Evolutionary conservation across 2,329 filamentous ascomycete species (phyloP), one percentile per base, ranked within the genome.

Genomic region (Aureobasidium sp.): DNA sequence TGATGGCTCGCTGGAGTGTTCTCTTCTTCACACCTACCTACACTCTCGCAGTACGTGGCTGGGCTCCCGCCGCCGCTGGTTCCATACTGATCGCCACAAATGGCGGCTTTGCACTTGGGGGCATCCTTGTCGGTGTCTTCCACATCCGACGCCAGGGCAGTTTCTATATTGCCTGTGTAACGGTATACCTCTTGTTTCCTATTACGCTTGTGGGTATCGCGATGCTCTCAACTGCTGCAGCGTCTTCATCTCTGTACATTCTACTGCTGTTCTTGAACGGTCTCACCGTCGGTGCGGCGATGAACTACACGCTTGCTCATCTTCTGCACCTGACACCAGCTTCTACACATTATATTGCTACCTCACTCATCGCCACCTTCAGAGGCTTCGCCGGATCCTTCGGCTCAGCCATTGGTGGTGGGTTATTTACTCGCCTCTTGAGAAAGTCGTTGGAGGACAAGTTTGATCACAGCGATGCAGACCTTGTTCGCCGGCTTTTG

Each of bases 221-320:
- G 0, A 68, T 78, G 36, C 74, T 85, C 1, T 84, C 83, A 17
- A 84, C 79, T 1, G 75, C 83, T 0, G 69, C 76, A 6, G 80
- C 82, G 1, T 76, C 82, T 0, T 75, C 81, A 1, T 70, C 71
- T 8, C 67, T 82, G 0, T 89, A 88, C 67, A 72, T 91, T 7
- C 64, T 79, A 5, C 74, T 83, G 17, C 80, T 90, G 1, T 87
- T 91, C 69, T 51, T 82, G 50, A 91, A 92, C 70, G 91, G 90
- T 0, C 77, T 91, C 47, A 82, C 82, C 65, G 88, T 87, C 0
- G 90, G 90, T 13, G 86, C 88, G 0, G 80, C 84, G 6, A 76
- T 93, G 62, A 94, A 93, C 73, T 95, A 95, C 74, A 89, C 87
- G 0, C 81, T 95, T 2, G 89, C 90, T 0, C 91, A 95, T 69